Conservation (phyloP, 1,139 yeast species). For the Yamadazyma songkhlaensis region DNA sequence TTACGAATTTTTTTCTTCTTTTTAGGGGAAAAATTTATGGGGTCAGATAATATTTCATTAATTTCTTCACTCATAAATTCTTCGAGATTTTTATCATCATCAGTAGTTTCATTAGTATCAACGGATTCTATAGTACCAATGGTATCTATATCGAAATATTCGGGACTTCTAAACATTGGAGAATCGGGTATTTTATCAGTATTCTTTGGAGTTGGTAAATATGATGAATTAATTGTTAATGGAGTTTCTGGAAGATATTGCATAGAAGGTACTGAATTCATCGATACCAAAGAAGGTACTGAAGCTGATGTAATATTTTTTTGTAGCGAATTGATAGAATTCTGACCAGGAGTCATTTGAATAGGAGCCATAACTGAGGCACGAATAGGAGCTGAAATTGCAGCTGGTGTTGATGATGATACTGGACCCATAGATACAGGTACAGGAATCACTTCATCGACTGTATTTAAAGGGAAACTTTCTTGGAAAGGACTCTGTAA, state of each 20-base stretch:
- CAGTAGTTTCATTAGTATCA: not conserved
- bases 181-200: constrained; percentile 1
- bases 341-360: too few species aligned
- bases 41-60: constrained; percentile 9
- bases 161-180: not conserved
- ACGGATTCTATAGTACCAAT: not conserved
- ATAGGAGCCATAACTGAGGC: too few species aligned
- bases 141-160: not conserved
- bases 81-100: not conserved
- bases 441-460: too few species aligned
- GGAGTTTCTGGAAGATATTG: not conserved
- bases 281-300: too few species aligned
- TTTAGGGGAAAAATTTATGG: constrained; percentile 3
- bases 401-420: too few species aligned
- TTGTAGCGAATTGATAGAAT: too few species aligned
- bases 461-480: not conserved
- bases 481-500: constrained; percentile 1
- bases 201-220: constrained; percentile 5
- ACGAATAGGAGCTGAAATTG: too few species aligned
- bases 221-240: constrained; percentile 2
- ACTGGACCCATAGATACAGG: too few species aligned
- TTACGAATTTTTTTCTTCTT: not conserved
- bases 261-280: too few species aligned
- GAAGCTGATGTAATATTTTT: too few species aligned
- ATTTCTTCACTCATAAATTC: constrained; percentile 1